Evolutionary conservation across 345 rosid genomes (phyloP).

Genomic region (Lenwebbia sp.): DNA sequence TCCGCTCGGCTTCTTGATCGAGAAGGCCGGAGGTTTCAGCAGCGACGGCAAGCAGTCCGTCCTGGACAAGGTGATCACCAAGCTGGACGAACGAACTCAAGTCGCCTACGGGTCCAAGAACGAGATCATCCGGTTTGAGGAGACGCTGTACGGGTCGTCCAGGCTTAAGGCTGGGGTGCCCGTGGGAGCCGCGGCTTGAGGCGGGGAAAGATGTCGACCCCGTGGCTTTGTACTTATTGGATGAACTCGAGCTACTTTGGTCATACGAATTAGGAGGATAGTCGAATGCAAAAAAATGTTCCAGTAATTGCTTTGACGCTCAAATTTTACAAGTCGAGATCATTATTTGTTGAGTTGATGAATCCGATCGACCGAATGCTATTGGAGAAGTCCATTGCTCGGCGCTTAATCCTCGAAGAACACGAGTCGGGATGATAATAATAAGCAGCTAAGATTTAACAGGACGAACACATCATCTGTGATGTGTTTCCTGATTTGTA

Average conservation of each 20-base stretch:
- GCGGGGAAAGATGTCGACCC: background rate
- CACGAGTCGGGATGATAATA: background rate
- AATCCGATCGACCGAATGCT: background rate
- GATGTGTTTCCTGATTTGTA: too few species aligned
- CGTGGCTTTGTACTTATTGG: background rate
- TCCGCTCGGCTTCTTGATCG: conserved; percentile 68
- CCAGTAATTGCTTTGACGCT: background rate
- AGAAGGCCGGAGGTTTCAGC: conserved; percentile 89
- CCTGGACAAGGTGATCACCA: conserved; percentile 58
- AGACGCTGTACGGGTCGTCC: conserved; percentile 76
- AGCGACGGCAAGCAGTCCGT: conserved; percentile 76
- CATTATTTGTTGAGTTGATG: background rate
- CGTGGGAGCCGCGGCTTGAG: conserved; percentile 52
- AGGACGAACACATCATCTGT: too few species aligned
- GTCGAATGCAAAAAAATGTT: background rate
- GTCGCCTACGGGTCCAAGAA: conserved; percentile 94
- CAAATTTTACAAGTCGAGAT: background rate
- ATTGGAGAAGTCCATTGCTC: background rate
- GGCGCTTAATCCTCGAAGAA: background rate
- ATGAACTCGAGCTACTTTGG: background rate
- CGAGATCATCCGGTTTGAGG: conserved; percentile 87
- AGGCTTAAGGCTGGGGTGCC: conserved; percentile 69
- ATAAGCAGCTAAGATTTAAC: too few species aligned
- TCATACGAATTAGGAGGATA: background rate
- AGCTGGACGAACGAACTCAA: conserved; percentile 93